Evolutionary conservation across 2,329 filamentous ascomycete species (phyloP).

Genomic region (Hypomyces rosellus): DNA sequence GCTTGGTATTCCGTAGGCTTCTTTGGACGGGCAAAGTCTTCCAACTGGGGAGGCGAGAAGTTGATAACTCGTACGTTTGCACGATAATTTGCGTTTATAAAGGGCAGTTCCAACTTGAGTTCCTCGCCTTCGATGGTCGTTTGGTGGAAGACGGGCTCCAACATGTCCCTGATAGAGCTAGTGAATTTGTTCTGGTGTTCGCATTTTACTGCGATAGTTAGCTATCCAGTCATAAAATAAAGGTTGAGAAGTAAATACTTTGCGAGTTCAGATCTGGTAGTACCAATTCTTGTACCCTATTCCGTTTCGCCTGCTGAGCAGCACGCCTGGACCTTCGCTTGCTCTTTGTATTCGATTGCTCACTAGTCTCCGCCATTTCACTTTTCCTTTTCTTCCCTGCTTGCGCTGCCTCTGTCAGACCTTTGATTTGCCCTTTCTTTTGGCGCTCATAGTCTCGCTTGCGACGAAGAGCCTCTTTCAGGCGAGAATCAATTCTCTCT

Average conservation of each 20-base stretch:
- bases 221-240: neutral
- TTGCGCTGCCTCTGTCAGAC: constrained; percentile 30
- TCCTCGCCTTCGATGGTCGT: constrained; percentile 35
- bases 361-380: constrained; percentile 17
- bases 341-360: constrained; percentile 20
- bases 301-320: constrained; percentile 14
- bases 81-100: constrained; percentile 66
- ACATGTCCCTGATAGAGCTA: constrained; percentile 33
- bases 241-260: constrained; percentile 17
- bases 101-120: constrained; percentile 51
- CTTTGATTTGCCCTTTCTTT: constrained; percentile 34
- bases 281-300: constrained; percentile 6
- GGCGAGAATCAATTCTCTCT: constrained; percentile 39
- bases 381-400: constrained; percentile 35
- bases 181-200: constrained; percentile 34
- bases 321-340: constrained; percentile 16
- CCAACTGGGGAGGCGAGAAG: constrained; percentile 63
- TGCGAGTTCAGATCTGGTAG: constrained; percentile 25
- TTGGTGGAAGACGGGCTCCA: constrained; percentile 33
- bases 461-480: constrained; percentile 54
- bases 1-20: constrained; percentile 39
- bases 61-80: constrained; percentile 71
- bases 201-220: constrained; percentile 34
- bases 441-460: constrained; percentile 57
- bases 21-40: constrained; percentile 59